Conservation (phyloP, 176 grass and related monocot species). For the Triticum timopheevii region DNA sequence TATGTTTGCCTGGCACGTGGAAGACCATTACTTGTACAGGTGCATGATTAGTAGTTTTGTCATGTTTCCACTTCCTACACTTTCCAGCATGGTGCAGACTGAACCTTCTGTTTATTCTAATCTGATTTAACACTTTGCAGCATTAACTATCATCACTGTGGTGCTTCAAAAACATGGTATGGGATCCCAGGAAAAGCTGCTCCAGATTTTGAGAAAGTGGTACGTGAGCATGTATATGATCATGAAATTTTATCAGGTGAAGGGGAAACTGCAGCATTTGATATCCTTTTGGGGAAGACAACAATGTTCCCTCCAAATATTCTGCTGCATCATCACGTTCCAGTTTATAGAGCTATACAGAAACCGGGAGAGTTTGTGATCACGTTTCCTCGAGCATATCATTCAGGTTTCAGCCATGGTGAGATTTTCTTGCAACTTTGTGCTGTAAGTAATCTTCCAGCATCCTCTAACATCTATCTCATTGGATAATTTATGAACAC, state of each 20-base stretch:
- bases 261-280: conserved; percentile 81
- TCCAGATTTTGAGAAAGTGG: conserved; percentile 80
- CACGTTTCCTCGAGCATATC: conserved; percentile 91
- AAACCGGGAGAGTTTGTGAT: conserved; percentile 94
- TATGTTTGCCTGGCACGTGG: conserved; percentile 99
- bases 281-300: conserved; percentile 92
- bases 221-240: conserved; percentile 73
- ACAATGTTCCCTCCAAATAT: conserved; percentile 98
- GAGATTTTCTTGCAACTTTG: conserved; percentile 4
- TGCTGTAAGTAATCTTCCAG: conserved; percentile 8
- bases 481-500: conserved; percentile 23
- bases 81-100: conserved; percentile 6
- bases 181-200: conserved; percentile 88
- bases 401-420: conserved; percentile 99
- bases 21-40: conserved; percentile 99
- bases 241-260: conserved; percentile 76
- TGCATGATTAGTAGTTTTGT: conserved; percentile 28
- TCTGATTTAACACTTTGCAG: conserved; percentile 40
- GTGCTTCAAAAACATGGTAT: conserved; percentile 96
- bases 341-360: conserved; percentile 87
- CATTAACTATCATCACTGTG: conserved; percentile 98
- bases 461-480: conserved; percentile 12
- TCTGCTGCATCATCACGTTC: conserved; percentile 67
- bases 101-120: conserved; percentile 30
- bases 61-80: conserved; percentile 29